These are phyloP conservation scores for Chrysoporthe deuterocubensis DNA, from an alignment of 2,329 filamentous ascomycete genomes.

Conservation along the genomic window DNA sequence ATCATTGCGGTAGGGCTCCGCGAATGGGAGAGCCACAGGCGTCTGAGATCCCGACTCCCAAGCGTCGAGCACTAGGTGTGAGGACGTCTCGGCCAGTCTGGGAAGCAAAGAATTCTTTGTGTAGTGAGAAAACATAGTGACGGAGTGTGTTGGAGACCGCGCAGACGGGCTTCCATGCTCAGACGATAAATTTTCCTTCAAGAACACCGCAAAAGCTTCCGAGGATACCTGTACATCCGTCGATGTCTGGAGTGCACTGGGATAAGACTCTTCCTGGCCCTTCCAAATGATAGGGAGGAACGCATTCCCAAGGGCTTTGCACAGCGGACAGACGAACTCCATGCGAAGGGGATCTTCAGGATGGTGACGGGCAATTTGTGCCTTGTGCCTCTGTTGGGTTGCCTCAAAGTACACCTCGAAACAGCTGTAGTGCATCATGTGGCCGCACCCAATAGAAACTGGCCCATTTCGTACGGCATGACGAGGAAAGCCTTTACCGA, in stretches of 20 bases:
- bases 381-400: conserved; percentile 79
- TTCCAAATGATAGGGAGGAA: conserved; percentile 97
- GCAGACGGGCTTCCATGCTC: not conserved
- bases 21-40: conserved; percentile 38
- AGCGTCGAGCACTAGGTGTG: conserved; percentile 42
- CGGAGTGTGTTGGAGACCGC: conserved; percentile 26
- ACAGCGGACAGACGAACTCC: conserved; percentile 95
- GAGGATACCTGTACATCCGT: conserved; percentile 37
- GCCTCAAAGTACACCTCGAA: conserved; percentile 91
- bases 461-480: conserved; percentile 71
- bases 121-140: conserved; percentile 45
- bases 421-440: conserved; percentile 98
- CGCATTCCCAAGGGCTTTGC: conserved; percentile 93
- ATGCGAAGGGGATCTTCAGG: conserved; percentile 79
- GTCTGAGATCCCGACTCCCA: conserved; percentile 48
- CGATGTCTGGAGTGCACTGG: conserved; percentile 68
- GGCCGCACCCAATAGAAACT: conserved; percentile 88
- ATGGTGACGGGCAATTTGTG: conserved; percentile 93
- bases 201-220: conserved; percentile 65
- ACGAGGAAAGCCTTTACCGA: conserved; percentile 87
- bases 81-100: conserved; percentile 45
- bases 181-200: conserved; percentile 41
- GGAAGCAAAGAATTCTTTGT: conserved; percentile 43
- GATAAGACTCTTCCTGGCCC: conserved; percentile 82
- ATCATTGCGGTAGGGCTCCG: conserved; percentile 9